Conservation (phyloP, 371 early-diverging fungal species). For the Rhizomucor pusillus region DNA sequence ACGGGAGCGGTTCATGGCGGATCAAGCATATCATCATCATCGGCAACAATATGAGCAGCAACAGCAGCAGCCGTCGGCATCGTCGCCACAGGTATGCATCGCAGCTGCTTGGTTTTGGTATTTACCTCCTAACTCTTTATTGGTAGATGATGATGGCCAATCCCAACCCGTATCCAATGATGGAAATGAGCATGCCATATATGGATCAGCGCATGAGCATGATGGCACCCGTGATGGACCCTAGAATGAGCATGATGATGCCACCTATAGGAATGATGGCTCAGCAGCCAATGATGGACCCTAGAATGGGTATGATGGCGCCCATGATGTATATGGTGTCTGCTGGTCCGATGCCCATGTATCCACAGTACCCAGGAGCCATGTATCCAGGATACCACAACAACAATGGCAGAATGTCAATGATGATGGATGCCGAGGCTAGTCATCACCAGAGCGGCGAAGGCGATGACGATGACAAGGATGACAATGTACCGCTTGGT, state of each 20-base stretch:
- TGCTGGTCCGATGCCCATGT: slow-evolving; percentile 23
- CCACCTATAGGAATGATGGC: slow-evolving; percentile 14
- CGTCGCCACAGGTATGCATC: neutral
- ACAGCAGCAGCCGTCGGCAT: slow-evolving; percentile 11
- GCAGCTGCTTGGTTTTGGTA: neutral
- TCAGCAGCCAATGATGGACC: slow-evolving; percentile 29
- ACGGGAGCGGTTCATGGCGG: slow-evolving; percentile 28
- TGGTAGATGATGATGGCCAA: slow-evolving; percentile 14
- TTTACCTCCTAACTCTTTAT: neutral
- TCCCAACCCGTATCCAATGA: slow-evolving; percentile 11
- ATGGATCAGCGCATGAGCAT: slow-evolving; percentile 35
- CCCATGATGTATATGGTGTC: slow-evolving; percentile 4
- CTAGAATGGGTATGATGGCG: slow-evolving; percentile 22
- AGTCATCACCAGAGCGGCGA: slow-evolving; percentile 17
- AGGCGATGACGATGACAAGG: slow-evolving; percentile 21
- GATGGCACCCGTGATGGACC: slow-evolving; percentile 39
- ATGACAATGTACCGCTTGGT: slow-evolving; percentile 25
- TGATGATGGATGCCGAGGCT: neutral
- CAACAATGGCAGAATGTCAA: neutral
- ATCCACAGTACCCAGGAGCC: slow-evolving; percentile 17
- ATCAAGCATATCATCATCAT: slow-evolving; percentile 23
- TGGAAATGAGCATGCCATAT: slow-evolving; percentile 12
- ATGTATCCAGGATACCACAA: slow-evolving; percentile 3
- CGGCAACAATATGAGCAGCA: slow-evolving; percentile 7
- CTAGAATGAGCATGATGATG: slow-evolving; percentile 24